These are phyloP conservation scores for Populus alba DNA, from an alignment of 345 rosid species.

Conservation along the genomic window DNA sequence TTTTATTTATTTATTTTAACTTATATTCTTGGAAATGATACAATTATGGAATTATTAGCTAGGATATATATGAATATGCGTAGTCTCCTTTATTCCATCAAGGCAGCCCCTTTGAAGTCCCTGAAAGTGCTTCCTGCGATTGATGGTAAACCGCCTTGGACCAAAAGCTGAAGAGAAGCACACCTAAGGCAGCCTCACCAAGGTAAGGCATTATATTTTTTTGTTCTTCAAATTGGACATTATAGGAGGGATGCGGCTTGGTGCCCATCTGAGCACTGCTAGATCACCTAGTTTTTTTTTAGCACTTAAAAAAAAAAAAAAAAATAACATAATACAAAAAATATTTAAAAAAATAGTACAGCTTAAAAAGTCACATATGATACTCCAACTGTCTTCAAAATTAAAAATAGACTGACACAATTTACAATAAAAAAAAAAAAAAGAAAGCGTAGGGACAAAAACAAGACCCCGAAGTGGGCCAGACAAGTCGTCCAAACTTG, in stretches of 20 bases:
- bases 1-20: no score
- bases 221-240: not conserved
- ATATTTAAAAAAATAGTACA: no score
- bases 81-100: not conserved
- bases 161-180: not conserved
- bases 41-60: not conserved
- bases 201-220: not conserved
- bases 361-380: rapidly evolving
- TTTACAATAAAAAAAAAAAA: no score
- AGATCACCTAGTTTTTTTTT: not conserved
- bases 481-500: no score
- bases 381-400: no score
- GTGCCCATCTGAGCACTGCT: not conserved
- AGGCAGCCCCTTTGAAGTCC: not conserved
- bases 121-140: not conserved
- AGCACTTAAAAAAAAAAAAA: no score
- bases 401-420: no score
- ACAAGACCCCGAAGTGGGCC: no score
- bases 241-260: not conserved
- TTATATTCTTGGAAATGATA: not conserved
- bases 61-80: not conserved
- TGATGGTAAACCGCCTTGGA: not conserved
- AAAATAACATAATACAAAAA: no score
- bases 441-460: rapidly evolving
- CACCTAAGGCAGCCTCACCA: not conserved